Evolutionary conservation across 1,284 basidiomycete species (phyloP), one percentile per base, ranked within the genome.

Genomic region (Trichosporon sp.): DNA sequence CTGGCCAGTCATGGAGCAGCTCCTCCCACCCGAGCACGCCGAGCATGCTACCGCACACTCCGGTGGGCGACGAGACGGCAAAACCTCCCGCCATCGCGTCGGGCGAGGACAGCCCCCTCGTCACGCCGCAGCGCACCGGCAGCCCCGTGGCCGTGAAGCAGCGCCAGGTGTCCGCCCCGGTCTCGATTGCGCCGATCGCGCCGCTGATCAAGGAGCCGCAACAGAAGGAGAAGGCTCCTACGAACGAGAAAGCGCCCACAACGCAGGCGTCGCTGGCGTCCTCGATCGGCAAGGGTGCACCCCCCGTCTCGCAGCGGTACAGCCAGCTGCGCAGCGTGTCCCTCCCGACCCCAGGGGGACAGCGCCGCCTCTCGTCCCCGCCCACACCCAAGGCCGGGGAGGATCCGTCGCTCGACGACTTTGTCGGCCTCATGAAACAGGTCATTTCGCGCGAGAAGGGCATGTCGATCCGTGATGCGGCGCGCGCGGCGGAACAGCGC

Each of bases 381-480:
- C 16, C 59, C 7, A 37, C 59, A 6, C 31, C 56, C 4, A 14
- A 11, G 26, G 12, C 4, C 5, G 51, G 1, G 4, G 68, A 70
- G 1, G 66, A 54, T 3, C 66, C 66, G 7, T 64, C 65, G 32
- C 69, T 70, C 40, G 69, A 70, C 65, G 69, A 70, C 35, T 70
- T 70, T 54, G 63, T 70, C 59, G 65, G 65, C 35, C 56, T 70
- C 12, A 63, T 70, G 43, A 70, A 70, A 66, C 66, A 59, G 43
- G 69, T 70, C 69, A 70, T 70, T n/a, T 26, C 56, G 31, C 65
- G 69, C 11, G 66, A 70, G n/a, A 70, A 70, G 69, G 66, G 69
- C 40, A 67, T 66, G 69, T 67, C 56, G 11, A 70, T 70, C 46
- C 69, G 69, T 16, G 65, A 70, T 4, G 69, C 69, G 8, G 69